Base-by-base conservation (phyloP, 257 asterid species). In the Scutellaria barbata region DNA sequence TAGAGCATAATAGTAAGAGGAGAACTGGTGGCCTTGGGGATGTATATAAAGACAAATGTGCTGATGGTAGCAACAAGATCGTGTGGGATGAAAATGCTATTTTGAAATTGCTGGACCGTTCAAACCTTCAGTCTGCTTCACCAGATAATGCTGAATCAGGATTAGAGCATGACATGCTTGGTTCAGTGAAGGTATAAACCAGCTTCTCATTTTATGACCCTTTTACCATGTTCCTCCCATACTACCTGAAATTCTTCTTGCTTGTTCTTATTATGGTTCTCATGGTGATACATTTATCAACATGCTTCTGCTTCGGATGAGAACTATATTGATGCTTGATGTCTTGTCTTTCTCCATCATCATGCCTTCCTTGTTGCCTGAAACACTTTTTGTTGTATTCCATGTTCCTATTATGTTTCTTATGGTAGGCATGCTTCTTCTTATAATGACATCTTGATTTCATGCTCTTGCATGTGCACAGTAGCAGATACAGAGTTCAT, bases 11-110 rank as follows among this genome's bases (percentile, higher is more conserved):
- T 81, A 79, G 87, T 74, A 87, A 78, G 86, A 87, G 88, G 75
- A 84, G 84, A 55, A 85, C 89, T 74, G 98, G 99, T 73, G 91
- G 95, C 76, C 97, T 95, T 56, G 99, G 99, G 64, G 96, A 92
- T 82, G 99, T 95, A 12, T 95, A 92, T 84, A 68, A 83, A 79
- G 98, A 95, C 70, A 87, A 82, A 77, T 95, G 99, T 84, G 90
- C 96, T 20, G 97, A 88, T 76, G 85, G 83, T 46, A 87, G 88
- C 77, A 85, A 77, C 75, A 95, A 85, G 86, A 84, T 84, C 56
- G 76, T 83, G 65, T 95, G 99, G 99, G 98, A 92, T 77, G 98
- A 95, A 69, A 80, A 69, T 81, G 91, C 98, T 53, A 86, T 95
- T 75, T 13, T 75, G 78, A 95, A 92, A 83, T 83, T 95, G 90